These are phyloP conservation scores for Dipteronia dyeriana DNA, from an alignment of 345 rosid genomes.

Conservation along the genomic window DNA sequence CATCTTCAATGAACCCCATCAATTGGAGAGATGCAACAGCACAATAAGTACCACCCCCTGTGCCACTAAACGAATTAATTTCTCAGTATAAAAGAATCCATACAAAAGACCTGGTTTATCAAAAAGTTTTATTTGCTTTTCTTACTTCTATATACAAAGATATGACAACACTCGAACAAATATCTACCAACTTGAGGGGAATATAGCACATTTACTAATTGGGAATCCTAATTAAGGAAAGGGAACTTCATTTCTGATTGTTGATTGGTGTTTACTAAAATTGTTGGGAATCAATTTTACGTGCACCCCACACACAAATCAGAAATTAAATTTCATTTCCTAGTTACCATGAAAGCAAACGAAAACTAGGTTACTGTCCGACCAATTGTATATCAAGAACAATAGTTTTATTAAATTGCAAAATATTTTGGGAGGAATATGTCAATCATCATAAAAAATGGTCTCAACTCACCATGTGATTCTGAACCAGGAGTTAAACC, in stretches of 20 bases:
- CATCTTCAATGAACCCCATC: constrained; percentile 80
- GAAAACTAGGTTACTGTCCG: not conserved
- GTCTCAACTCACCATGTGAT: constrained; percentile 85
- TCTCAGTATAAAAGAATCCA: not conserved
- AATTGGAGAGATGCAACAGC: constrained; percentile 84
- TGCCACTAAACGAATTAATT: constrained; percentile 39
- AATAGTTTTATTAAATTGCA: constrained; percentile 2
- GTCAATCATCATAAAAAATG: constrained; percentile 9
- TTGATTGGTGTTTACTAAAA: too few species aligned
- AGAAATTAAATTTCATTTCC: too few species aligned
- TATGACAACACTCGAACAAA: not conserved
- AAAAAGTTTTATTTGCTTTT: not conserved
- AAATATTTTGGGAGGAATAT: not conserved
- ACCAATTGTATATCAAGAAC: not conserved
- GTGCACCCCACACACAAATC: too few species aligned
- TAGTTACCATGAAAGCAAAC: not conserved
- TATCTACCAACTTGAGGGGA: not conserved
- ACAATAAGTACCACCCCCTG: constrained; percentile 97
- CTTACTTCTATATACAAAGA: not conserved
- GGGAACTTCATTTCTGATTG: too few species aligned
- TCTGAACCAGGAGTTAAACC: constrained; percentile 90
- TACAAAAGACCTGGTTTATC: not conserved
- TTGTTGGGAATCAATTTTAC: too few species aligned
- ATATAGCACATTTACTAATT: not conserved
- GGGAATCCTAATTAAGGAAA: too few species aligned